Conservation (phyloP, 164 flowering plant species). For the Vitis vinifera region ASM3070453v1 NC_081816.1:7909001-7909500, state of each 20-base stretch:
- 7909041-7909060: conserved; percentile 4
- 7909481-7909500: no score
- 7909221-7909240: conserved; percentile 37
- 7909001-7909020: not conserved
- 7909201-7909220: conserved; percentile 40
- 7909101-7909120: conserved; percentile 34
- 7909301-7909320: conserved; percentile 8
- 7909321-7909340: not conserved
- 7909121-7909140: conserved; percentile 40
- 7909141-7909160: conserved; percentile 39
- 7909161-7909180: conserved; percentile 29
- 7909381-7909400: no score
- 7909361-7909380: not conserved
- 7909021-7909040: no score
- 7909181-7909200: conserved; percentile 33
- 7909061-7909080: conserved; percentile 42
- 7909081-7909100: conserved; percentile 29
- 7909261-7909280: conserved; percentile 32
- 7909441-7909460: no score
- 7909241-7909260: conserved; percentile 33
- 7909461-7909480: no score
- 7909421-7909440: conserved; percentile 1
- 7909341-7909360: not conserved
- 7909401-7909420: no score
- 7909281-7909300: conserved; percentile 13